Evolutionary conservation across 2,329 filamentous ascomycete species (phyloP).

Genomic region (Fusarium brevicatenulatum): DNA sequence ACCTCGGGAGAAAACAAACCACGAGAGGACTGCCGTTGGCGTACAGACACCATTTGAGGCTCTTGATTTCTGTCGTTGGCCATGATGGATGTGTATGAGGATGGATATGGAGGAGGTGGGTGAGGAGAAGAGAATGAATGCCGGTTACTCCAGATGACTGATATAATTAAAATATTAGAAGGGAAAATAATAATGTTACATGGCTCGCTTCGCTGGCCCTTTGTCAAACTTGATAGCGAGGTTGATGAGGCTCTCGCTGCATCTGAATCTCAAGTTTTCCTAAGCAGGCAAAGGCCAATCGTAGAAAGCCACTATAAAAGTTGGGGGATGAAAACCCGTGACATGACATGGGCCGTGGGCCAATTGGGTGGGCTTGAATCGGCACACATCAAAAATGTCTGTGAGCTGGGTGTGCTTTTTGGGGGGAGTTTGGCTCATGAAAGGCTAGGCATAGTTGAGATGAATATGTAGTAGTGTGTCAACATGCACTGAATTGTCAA

Average conservation of each 20-base stretch:
- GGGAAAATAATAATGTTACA: constrained; percentile 35
- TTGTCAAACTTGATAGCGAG: constrained; percentile 17
- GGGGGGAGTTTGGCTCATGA: neutral
- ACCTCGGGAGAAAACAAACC: constrained; percentile 57
- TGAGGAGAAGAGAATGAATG: neutral
- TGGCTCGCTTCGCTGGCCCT: constrained; percentile 8
- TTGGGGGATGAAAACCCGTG: constrained; percentile 35
- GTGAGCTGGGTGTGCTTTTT: neutral
- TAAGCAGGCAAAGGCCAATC: constrained; percentile 18
- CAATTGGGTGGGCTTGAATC: constrained; percentile 18
- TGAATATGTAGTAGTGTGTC: too few species aligned
- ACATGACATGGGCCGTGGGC: constrained; percentile 30
- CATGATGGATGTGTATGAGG: constrained; percentile 25
- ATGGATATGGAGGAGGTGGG: neutral
- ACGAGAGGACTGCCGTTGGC: constrained; percentile 43
- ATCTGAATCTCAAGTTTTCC: constrained; percentile 27
- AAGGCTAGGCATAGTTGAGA: neutral
- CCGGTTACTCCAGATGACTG: neutral
- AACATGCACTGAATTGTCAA: neutral
- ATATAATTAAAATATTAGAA: constrained; percentile 19
- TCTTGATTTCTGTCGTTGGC: constrained; percentile 27
- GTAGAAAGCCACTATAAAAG: constrained; percentile 9
- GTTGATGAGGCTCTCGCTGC: constrained; percentile 28
- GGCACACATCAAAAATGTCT: constrained; percentile 13
- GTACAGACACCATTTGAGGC: constrained; percentile 33